phyloP scores from a whole-genome alignment of 2,329 filamentous ascomycete genomes.

The Diaporthe sp. region DNA sequence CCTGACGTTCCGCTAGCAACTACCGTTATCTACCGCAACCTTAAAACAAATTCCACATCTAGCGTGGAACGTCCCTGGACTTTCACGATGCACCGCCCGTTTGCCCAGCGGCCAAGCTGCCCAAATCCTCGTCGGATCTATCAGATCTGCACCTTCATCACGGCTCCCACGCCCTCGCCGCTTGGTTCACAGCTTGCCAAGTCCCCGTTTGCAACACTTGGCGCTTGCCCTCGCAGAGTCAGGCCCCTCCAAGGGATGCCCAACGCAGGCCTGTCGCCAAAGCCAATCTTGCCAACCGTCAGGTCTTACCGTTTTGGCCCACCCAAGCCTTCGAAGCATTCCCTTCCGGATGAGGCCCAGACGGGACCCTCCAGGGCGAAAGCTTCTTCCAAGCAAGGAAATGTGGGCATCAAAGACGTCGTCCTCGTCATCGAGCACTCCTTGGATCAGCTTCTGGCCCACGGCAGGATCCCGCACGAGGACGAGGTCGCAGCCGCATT shows the following conservation, averaged over 20 bases:
- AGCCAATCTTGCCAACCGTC: constrained; percentile 14
- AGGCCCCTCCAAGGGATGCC: constrained; percentile 26
- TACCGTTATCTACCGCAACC: constrained; percentile 27
- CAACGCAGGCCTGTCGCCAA: constrained; percentile 30
- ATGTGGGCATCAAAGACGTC: constrained; percentile 49
- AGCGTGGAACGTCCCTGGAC: constrained; percentile 31
- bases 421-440: constrained; percentile 58
- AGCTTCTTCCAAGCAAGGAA: background rate
- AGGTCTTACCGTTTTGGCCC: constrained; percentile 37
- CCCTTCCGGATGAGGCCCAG: constrained; percentile 1
- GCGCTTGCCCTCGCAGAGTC: constrained; percentile 37
- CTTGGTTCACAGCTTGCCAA: constrained; percentile 42
- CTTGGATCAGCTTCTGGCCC: constrained; percentile 58
- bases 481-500: constrained; percentile 59
- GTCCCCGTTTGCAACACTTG: constrained; percentile 43
- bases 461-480: constrained; percentile 60
- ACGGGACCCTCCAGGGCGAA: constrained; percentile 11
- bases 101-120: constrained; percentile 42
- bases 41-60: constrained; percentile 18
- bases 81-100: constrained; percentile 45
- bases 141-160: constrained; percentile 39
- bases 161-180: constrained; percentile 15
- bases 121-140: constrained; percentile 28
- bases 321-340: constrained; percentile 31
- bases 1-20: constrained; percentile 23